Percentiles rank a stretch among this genome's conserved stretches.
Conservation (phyloP, 2,329 filamentous ascomycete species). For the Pyrenophora seminiperda region DNA sequence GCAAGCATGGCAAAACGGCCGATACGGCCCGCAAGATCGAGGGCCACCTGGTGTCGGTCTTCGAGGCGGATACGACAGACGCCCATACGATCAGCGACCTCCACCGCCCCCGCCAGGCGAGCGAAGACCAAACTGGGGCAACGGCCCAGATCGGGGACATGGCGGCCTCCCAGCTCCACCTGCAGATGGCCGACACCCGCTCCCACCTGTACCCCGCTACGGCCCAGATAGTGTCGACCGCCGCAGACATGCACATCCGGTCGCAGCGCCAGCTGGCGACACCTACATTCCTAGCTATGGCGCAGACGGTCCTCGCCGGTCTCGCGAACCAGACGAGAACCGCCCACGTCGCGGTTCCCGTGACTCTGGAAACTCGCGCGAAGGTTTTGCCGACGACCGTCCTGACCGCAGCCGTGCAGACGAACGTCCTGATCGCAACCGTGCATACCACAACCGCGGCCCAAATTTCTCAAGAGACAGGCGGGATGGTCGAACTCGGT, state of each 20-base stretch:
- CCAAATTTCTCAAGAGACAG: conserved; percentile 35
- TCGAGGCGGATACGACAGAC: conserved; percentile 37
- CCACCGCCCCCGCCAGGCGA: conserved; percentile 45
- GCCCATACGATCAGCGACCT: conserved; percentile 40
- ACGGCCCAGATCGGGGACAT: conserved; percentile 30
- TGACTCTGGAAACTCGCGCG: conserved; percentile 45
- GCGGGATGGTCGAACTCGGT: conserved; percentile 41
- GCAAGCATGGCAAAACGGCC: conserved; percentile 42
- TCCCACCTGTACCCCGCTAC: conserved; percentile 44
- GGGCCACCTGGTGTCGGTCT: conserved; percentile 48
- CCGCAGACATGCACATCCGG: conserved; percentile 13
- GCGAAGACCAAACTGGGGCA: conserved; percentile 42
- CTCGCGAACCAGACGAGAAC: conserved; percentile 43
- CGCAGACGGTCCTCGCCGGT: conserved; percentile 35
- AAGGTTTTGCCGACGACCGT: conserved; percentile 35
- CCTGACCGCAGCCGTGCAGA: conserved; percentile 37
- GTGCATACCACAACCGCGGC: conserved; percentile 29
- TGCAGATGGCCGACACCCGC: conserved; percentile 42
- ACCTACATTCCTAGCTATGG: conserved; percentile 54
- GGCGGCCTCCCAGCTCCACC: conserved; percentile 44
- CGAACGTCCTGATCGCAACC: conserved; percentile 24
- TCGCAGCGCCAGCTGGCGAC: conserved; percentile 40
- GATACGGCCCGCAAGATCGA: conserved; percentile 45
- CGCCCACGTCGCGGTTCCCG: conserved; percentile 39
- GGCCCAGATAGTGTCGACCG: conserved; percentile 31